Evolutionary conservation across 108 stramenopile genomes (phyloP).

Genomic region (Stephanodiscus minutulus): DNA sequence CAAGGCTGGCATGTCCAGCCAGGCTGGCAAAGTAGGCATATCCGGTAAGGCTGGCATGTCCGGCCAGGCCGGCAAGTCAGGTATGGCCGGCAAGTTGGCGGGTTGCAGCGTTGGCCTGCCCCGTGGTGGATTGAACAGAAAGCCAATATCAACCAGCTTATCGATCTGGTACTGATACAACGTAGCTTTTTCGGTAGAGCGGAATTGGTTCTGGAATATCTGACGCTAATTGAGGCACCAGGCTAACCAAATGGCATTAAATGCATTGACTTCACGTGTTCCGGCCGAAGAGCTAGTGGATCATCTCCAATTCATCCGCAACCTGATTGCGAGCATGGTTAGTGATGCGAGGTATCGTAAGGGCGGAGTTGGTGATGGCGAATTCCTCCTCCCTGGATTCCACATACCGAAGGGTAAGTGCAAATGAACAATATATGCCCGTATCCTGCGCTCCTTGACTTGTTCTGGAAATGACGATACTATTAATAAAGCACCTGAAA

Average conservation of each 20-base stretch:
- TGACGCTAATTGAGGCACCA: too few species aligned
- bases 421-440: background rate
- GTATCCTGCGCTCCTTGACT: background rate
- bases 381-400: slow-evolving; percentile 93
- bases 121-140: too few species aligned
- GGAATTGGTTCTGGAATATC: too few species aligned
- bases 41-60: too few species aligned
- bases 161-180: too few species aligned
- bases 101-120: too few species aligned
- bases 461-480: slow-evolving; percentile 57
- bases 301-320: slow-evolving; percentile 91
- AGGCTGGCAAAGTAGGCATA: too few species aligned
- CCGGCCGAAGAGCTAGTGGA: slow-evolving; percentile 90
- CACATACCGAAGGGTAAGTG: slow-evolving; percentile 90
- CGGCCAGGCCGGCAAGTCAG: too few species aligned
- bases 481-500: slow-evolving; percentile 33
- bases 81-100: too few species aligned
- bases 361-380: slow-evolving; percentile 88
- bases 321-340: slow-evolving; percentile 90
- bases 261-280: slow-evolving; percentile 78
- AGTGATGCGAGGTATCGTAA: slow-evolving; percentile 85
- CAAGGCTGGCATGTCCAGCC: too few species aligned
- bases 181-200: too few species aligned
- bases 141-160: too few species aligned
- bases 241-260: slow-evolving; percentile 63